Evolutionary conservation across 108 stramenopile genomes (phyloP), one percentile per base, ranked within the genome.

Genomic region (Skeletonema tropicum): DNA sequence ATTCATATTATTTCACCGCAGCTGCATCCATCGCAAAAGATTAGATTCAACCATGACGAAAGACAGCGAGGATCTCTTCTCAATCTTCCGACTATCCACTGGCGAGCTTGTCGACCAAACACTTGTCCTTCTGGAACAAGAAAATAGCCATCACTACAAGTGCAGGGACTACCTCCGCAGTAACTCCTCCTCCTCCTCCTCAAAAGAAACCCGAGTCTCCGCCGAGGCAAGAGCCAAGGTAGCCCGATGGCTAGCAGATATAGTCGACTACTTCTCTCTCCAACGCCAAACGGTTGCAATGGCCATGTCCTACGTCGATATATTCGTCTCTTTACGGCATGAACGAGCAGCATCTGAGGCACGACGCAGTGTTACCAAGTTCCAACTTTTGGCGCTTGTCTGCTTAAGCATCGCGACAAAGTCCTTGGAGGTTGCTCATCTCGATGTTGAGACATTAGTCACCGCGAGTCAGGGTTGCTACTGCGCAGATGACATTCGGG

Each of bases 271-370:
- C 71, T 84, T 84, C 65, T 59, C 77, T 7, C 84, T 89, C 48
- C 64, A 67, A 8, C 79, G 83, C 14, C 87, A 89, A 60, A 88
- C 85, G 14, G 86, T 87, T 60, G 77, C 76, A 3, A 61, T 88
- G 57, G 85, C 90, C 29, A 72, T 91, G 73, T 68, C 76, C 23
- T 87, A 85, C 66, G 73, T 88, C 30, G 90, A 91, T 85, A 88
- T 88, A 15, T 88, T 87, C 76, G 59, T 91, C 76, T 62, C 76
- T 23, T n/a, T 55, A 23, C 19, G 52, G 52, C 17, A 45, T 45
- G 42, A 5, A 55, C 6, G 2, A 39, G 33, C 2, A 23, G 68
- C 57, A 17, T 49, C 15, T 12, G 30, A 57, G 11, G 61, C 70
- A 30, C 52, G 64, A 32, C 60, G 45, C 17, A 38, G 65, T 57